These are phyloP conservation scores for Leccinum subtestaceum DNA, from an alignment of 768 basidiomycete genomes.

Conservation along the genomic window DNA sequence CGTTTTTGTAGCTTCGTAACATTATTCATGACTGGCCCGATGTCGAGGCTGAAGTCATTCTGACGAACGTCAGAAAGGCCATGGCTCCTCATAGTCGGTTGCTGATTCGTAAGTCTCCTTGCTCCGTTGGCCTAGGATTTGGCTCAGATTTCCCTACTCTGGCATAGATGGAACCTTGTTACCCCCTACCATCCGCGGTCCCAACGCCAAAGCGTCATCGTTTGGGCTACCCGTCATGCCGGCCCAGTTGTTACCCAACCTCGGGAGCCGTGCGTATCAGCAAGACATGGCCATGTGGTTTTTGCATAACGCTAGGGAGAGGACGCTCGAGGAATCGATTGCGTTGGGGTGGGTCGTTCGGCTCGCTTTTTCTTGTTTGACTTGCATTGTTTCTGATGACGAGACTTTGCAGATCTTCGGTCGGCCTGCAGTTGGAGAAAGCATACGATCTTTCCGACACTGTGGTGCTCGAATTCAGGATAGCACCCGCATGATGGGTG, in stretches of 20 bases:
- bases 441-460: not conserved
- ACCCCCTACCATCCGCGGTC: conserved; percentile 6
- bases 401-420: not conserved
- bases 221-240: conserved; percentile 33
- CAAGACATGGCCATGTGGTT: conserved; percentile 48
- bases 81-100: conserved; percentile 31
- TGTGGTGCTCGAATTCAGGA: not conserved
- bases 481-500: not conserved
- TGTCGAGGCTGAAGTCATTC: conserved; percentile 29
- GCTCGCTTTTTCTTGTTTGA: not conserved
- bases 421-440: not conserved
- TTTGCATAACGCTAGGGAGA: conserved; percentile 41
- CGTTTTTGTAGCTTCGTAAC: conserved; percentile 23
- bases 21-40: conserved; percentile 39
- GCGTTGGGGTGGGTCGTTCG: not conserved
- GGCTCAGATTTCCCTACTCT: not conserved
- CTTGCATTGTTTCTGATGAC: not conserved
- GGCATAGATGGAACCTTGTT: conserved; percentile 22
- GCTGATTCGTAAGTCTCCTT: conserved; percentile 33
- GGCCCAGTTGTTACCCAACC: conserved; percentile 46
- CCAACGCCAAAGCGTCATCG: not conserved
- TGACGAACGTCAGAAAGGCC: conserved; percentile 28
- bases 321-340: conserved; percentile 28
- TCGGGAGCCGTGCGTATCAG: conserved; percentile 42
- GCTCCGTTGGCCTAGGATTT: not conserved